Evolutionary conservation across 345 rosid species (phyloP).

Genomic region (Turritis glabra): DNA sequence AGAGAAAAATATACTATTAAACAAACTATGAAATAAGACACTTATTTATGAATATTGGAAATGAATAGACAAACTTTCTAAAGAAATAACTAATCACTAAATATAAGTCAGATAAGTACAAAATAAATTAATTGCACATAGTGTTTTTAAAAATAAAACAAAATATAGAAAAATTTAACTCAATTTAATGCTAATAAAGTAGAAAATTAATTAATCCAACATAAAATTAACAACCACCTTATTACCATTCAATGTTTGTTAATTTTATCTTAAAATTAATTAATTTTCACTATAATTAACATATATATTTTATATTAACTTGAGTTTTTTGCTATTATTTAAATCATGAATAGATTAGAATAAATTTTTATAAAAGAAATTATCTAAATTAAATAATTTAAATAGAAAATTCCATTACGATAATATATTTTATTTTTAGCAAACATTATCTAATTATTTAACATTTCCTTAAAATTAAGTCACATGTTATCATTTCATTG

Average conservation of each 20-base stretch:
- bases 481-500: conserved; percentile 5
- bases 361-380: neutral
- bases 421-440: neutral
- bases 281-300: conserved; percentile 17
- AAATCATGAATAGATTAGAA: neutral
- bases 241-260: neutral
- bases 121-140: neutral
- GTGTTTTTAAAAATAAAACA: too few species aligned
- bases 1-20: neutral
- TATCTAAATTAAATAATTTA: neutral
- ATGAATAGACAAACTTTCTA: neutral
- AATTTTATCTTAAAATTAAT: neutral
- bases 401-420: neutral
- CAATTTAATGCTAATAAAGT: neutral
- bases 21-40: neutral
- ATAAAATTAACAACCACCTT: neutral
- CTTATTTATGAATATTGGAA: neutral
- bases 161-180: neutral
- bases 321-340: neutral
- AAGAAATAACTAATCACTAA: neutral
- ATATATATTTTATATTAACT: neutral
- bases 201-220: neutral
- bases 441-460: neutral
- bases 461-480: neutral
- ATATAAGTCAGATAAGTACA: neutral